Base-by-base conservation (phyloP, 163 green algal species). In the Scenedesmus sp. region DNA sequence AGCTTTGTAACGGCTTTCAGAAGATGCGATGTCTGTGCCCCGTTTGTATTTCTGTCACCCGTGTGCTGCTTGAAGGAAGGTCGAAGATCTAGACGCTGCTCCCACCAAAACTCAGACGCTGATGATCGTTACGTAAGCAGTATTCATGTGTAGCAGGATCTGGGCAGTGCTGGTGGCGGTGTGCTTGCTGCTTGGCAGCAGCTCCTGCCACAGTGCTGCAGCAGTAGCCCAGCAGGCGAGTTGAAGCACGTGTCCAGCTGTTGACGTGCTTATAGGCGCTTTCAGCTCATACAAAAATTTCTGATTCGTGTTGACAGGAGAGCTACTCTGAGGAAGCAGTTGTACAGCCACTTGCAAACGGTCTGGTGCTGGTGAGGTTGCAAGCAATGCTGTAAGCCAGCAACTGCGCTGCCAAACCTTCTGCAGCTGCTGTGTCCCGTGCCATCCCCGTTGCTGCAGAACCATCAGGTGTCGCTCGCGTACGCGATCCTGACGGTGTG, bases 281-380 rank as follows among this genome's bases (percentile, higher is more conserved):
- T 13, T 16, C 66, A 76, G 66, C 66, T 76, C 2, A 76, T 8
- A 16, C 5, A 4, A 23, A 52, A 16, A 73, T 15, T 23, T 52
- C 4, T 52, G 23, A 52, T 79, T 5, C 52, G 59, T 88, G 46
- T 15, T 46, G 2, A 57, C 60, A 93, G 91, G 92, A 94, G 59
- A 26, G 15, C 18, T 94, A 93, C 52, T 70, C 52, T 1, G 93
- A 95, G 74, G 92, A 95, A 87, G 57, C 92, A n/a, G 55, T 93
- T 4, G 23, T 94, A 13, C 86, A 79, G 15, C 91, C 92, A 9
- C 90, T 95, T 23, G 60, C 52, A 1, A 84, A 90, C 62, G 93
- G 93, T 26, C 82, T 64, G 12, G 57, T 93, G 9, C 54, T 93
- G 84, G 93, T 94, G 34, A 52, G 83, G n/a, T 16, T 2, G 18